These are phyloP conservation scores for Hymenoscyphus albidus DNA, from an alignment of 2,329 filamentous ascomycete genomes.

Conservation along the genomic window DNA sequence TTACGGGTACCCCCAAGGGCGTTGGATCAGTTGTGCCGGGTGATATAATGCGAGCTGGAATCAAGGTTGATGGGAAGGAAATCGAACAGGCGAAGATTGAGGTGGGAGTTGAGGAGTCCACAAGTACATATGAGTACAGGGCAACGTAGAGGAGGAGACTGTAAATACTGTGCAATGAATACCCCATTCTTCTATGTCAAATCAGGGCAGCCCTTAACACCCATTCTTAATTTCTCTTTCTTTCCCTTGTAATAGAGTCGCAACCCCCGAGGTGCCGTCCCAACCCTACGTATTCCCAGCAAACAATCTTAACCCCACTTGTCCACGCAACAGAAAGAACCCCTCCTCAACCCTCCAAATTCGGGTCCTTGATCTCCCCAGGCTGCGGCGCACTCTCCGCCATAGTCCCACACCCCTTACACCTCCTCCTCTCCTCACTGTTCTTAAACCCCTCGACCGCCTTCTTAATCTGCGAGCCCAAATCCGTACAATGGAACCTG, in stretches of 20 bases:
- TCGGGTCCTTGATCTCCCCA: constrained; percentile 57
- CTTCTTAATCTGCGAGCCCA: constrained; percentile 91
- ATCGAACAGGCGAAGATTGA: constrained; percentile 81
- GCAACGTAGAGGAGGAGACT: constrained; percentile 51
- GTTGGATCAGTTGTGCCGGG: constrained; percentile 83
- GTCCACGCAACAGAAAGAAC: neutral
- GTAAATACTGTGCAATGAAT: constrained; percentile 12
- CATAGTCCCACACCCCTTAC: constrained; percentile 70
- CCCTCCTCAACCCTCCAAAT: constrained; percentile 37
- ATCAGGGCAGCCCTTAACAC: neutral
- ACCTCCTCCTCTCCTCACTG: constrained; percentile 67
- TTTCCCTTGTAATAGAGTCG: neutral
- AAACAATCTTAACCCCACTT: neutral
- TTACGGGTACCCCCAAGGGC: constrained; percentile 97
- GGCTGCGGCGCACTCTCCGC: constrained; percentile 66
- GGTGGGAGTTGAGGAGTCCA: constrained; percentile 76
- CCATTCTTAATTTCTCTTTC: neutral
- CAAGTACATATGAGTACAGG: constrained; percentile 70
- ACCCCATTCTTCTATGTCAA: neutral
- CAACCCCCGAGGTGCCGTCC: neutral
- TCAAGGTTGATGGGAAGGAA: constrained; percentile 76
- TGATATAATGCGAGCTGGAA: constrained; percentile 80
- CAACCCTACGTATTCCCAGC: neutral
- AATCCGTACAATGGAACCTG: constrained; percentile 80
- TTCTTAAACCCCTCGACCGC: constrained; percentile 79